Conservation (phyloP, 768 basidiomycete species). For the Leccinum rimulosum region DNA sequence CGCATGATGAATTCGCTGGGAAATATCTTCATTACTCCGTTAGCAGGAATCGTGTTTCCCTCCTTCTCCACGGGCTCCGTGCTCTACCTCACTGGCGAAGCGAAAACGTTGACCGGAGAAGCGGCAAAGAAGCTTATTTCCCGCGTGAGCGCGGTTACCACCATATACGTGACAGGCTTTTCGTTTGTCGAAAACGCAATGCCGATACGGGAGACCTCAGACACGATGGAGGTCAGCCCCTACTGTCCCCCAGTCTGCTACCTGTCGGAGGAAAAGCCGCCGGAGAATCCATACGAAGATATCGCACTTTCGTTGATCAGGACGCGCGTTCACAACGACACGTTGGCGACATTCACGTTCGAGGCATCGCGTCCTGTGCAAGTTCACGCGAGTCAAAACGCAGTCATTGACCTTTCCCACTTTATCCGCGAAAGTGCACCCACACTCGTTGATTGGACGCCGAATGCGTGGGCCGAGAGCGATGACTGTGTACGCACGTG, state of each 20-base stretch:
- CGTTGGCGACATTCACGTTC: slow-evolving; percentile 58
- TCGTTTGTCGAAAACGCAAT: slow-evolving; percentile 51
- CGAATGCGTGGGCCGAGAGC: slow-evolving; percentile 43
- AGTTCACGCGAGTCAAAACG: slow-evolving; percentile 45
- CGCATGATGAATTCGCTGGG: slow-evolving; percentile 63
- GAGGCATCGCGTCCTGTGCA: slow-evolving; percentile 31
- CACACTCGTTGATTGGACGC: slow-evolving; percentile 47
- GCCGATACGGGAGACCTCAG: slow-evolving; percentile 45
- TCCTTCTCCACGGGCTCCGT: slow-evolving; percentile 53
- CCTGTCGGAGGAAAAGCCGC: slow-evolving; percentile 46
- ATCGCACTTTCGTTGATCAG: slow-evolving; percentile 27
- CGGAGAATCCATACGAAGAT: slow-evolving; percentile 27
- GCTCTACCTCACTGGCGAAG: slow-evolving; percentile 58
- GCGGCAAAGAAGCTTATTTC: slow-evolving; percentile 55
- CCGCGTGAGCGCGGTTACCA: slow-evolving; percentile 42
- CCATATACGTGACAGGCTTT: slow-evolving; percentile 50
- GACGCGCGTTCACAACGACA: slow-evolving; percentile 21
- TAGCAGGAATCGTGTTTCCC: slow-evolving; percentile 57
- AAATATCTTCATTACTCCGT: slow-evolving; percentile 54
- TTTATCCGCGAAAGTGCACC: slow-evolving; percentile 47
- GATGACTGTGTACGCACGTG: slow-evolving; percentile 66
- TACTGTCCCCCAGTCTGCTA: slow-evolving; percentile 59
- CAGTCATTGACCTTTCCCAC: slow-evolving; percentile 51
- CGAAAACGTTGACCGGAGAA: slow-evolving; percentile 46
- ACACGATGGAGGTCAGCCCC: slow-evolving; percentile 37